Conservation (phyloP, 768 basidiomycete genomes). For the Neoboletus brunneissimus region DNA sequence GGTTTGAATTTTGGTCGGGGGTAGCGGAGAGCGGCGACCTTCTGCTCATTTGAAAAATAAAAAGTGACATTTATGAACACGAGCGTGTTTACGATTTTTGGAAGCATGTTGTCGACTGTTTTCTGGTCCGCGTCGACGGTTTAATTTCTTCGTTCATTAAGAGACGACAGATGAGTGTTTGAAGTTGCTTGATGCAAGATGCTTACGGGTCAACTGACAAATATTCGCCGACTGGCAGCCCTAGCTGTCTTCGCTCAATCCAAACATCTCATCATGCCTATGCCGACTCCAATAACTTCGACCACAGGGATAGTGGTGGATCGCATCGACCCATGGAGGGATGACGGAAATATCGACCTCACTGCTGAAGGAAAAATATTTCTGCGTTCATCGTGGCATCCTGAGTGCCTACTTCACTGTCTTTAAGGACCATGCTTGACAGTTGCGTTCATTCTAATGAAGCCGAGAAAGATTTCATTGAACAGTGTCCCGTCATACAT, state of each 20-base stretch:
- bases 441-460: background rate
- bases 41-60: background rate
- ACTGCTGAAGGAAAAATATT: background rate
- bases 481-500: constrained; percentile 17
- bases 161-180: too few species aligned
- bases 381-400: constrained; percentile 5
- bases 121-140: too few species aligned
- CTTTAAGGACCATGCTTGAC: constrained; percentile 10
- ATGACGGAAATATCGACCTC: constrained; percentile 7
- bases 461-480: constrained; percentile 7
- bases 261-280: background rate
- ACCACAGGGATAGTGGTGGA: background rate
- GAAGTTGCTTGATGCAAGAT: too few species aligned
- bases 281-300: background rate
- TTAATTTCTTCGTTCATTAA: too few species aligned
- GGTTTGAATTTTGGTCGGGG: constrained; percentile 12
- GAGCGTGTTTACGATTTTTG: too few species aligned
- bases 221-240: too few species aligned
- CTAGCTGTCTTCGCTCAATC: background rate
- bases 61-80: too few species aligned
- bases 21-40: background rate
- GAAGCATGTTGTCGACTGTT: too few species aligned
- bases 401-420: constrained; percentile 1
- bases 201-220: too few species aligned
- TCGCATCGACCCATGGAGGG: background rate